A percentile compares a stretch with the other conserved stretches of the same genome.
These are phyloP conservation scores for Gentiana macrophylla DNA, from an alignment of 257 asterid species.

Conservation along the genomic window DNA sequence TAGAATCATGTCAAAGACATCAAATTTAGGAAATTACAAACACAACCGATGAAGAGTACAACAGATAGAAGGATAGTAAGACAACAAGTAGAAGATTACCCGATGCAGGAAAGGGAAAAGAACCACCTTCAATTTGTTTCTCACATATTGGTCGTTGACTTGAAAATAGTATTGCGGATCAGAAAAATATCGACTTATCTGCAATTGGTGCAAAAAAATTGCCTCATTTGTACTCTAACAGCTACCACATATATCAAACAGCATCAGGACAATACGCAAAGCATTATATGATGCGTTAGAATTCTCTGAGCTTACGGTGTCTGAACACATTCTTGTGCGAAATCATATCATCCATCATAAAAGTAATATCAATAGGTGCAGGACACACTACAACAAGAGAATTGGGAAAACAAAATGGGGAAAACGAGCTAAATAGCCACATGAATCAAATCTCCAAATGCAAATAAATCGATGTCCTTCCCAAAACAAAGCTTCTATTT, in stretches of 20 bases:
- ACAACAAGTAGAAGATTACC: conserved; percentile 10
- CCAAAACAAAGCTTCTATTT: too few relatives aligned
- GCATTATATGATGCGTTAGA: too few relatives aligned
- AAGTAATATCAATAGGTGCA: too few relatives aligned
- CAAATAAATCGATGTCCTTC: too few relatives aligned
- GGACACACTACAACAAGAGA: too few relatives aligned
- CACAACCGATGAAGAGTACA: not conserved
- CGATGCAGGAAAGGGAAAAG: conserved; percentile 25
- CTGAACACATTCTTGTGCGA: too few relatives aligned
- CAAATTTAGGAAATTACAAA: not conserved
- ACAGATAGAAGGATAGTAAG: not conserved
- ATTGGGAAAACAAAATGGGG: too few relatives aligned
- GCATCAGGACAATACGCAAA: not conserved
- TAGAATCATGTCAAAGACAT: conserved; percentile 1
- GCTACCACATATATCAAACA: not conserved
- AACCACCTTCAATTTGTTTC: conserved; percentile 28
- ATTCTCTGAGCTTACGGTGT: too few relatives aligned
- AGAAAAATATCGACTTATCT: conserved; percentile 24
- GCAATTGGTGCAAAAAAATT: not conserved
- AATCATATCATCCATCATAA: too few relatives aligned
- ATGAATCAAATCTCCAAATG: too few relatives aligned
- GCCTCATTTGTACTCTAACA: not conserved
- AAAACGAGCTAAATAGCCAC: too few relatives aligned
- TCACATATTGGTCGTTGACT: conserved; percentile 26
- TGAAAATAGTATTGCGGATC: conserved; percentile 29